These are phyloP conservation scores for Abrus precatorius DNA, from an alignment of 306 rosid species.

Conservation along the genomic window DNA sequence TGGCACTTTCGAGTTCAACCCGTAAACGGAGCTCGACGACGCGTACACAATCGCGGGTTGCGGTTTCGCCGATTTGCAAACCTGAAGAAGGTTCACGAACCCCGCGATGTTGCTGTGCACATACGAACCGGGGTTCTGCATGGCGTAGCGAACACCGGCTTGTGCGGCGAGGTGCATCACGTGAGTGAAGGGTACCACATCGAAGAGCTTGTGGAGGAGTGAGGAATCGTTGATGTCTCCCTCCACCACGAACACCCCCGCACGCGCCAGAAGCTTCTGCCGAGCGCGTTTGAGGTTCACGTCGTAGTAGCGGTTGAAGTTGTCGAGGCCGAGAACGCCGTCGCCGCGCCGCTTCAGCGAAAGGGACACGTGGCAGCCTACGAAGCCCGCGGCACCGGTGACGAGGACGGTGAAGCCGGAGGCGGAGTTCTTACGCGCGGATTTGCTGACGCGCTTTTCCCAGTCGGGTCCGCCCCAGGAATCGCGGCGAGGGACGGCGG, in stretches of 20 bases:
- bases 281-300: slow-evolving; percentile 50
- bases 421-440: slow-evolving; percentile 46
- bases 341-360: slow-evolving; percentile 53
- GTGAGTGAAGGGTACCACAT: slow-evolving; percentile 48
- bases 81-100: slow-evolving; percentile 45
- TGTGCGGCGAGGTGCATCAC: slow-evolving; percentile 64
- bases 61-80: slow-evolving; percentile 48
- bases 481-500: slow-evolving; percentile 15
- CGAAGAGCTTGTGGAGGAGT: slow-evolving; percentile 48
- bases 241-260: slow-evolving; percentile 50
- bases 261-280: slow-evolving; percentile 15
- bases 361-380: slow-evolving; percentile 50
- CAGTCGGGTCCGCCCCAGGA: slow-evolving; percentile 69
- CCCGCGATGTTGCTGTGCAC: slow-evolving; percentile 59
- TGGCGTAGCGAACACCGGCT: slow-evolving; percentile 57
- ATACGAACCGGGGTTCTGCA: slow-evolving; percentile 55
- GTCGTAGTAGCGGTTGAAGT: slow-evolving; percentile 51
- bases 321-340: slow-evolving; percentile 57
- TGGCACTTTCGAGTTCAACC: slow-evolving; percentile 51
- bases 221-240: slow-evolving; percentile 46
- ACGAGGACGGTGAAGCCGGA: slow-evolving; percentile 57
- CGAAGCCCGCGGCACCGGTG: slow-evolving; percentile 60
- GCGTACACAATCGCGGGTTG: slow-evolving; percentile 60
- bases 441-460: slow-evolving; percentile 68
- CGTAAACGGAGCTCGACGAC: slow-evolving; percentile 58